Evolutionary conservation across 2,329 filamentous ascomycete genomes (phyloP), one percentile per base, ranked within the genome.

Genomic region (Hypoxylon sp.): DNA sequence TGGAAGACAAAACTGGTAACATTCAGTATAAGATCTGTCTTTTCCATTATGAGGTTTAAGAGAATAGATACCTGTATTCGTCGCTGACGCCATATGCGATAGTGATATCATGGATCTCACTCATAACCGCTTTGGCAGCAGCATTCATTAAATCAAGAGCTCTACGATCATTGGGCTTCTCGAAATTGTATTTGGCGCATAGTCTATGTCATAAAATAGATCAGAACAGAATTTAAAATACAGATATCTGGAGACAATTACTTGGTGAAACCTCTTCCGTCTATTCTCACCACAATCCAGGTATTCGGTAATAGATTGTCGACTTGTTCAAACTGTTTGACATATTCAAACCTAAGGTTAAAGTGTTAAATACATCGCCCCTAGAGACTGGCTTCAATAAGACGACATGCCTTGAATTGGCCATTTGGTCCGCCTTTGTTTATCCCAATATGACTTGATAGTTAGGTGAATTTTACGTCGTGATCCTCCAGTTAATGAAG

Each of bases 261-360:
- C 94, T 97, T 98, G 76, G 94, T 96, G 81, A 99, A 99, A 17
- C 94, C 94, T 71, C 95, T 88, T 24, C 96, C 96, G 81, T 99
- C 96, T 76, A 99, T 91, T 67, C 96, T 91, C 62, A 99, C 90
- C 19, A 98, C 94, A 63, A 98, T 92, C 94, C 94, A 99, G 26
- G 95, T 98, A 78, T 97, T 97, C 59, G 91, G 93, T 22, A 98
- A 86, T 44, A 99, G 83, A 51, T 82, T 81, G 77, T 98, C 94
- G 5, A 90, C 83, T 77, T 92, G 92, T 85, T 99, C 96, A 77
- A 98, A 98, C 52, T 84, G 82, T 78, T 93, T 93, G 70, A 98
- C 95, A 81, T 99, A 99, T 83, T 97, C 94, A 79, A 94, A 98
- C 81, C 93, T 97, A 48, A 33, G 3, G 17, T 53, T 10, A 5